Conservation (phyloP, 2,329 filamentous ascomycete genomes). For the Oidium heveae region DNA sequence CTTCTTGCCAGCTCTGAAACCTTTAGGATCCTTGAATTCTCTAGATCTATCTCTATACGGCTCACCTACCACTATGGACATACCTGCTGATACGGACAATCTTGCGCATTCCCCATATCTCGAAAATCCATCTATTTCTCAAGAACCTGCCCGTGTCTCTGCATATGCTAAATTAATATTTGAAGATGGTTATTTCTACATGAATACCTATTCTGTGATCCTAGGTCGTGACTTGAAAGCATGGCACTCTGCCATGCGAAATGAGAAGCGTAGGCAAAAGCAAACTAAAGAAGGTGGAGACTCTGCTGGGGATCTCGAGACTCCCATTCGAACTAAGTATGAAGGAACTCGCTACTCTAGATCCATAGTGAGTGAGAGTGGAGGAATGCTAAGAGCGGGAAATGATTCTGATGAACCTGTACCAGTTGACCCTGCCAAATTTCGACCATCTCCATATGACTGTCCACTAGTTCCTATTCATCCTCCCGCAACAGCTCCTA, state of each 20-base stretch:
- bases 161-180: slow-evolving; percentile 39
- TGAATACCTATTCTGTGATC: slow-evolving; percentile 49
- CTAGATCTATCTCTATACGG: no score
- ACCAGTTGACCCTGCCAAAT: slow-evolving; percentile 8
- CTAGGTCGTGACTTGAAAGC: slow-evolving; percentile 48
- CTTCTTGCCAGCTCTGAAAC: no score
- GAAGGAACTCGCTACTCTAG: slow-evolving; percentile 19
- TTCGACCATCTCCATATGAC: slow-evolving; percentile 34
- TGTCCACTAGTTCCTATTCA: slow-evolving; percentile 48
- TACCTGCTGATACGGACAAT: slow-evolving; percentile 4
- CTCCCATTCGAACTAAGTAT: slow-evolving; percentile 22
- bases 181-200: slow-evolving; percentile 51
- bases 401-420: slow-evolving; percentile 23
- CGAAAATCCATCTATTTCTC: slow-evolving; percentile 5
- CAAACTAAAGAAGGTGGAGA: slow-evolving; percentile 20
- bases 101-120: slow-evolving; percentile 3
- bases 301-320: slow-evolving; percentile 19
- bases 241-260: slow-evolving; percentile 20
- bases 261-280: slow-evolving; percentile 22
- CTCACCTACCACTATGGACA: slow-evolving; percentile 1
- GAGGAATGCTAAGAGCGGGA: slow-evolving; percentile 40
- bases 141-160: slow-evolving; percentile 10
- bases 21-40: no score
- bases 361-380: slow-evolving; percentile 43
- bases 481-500: slow-evolving; percentile 30